phyloP scores from a whole-genome alignment of 352 stramenopile species.

The Globisporangium paddicum region DNA sequence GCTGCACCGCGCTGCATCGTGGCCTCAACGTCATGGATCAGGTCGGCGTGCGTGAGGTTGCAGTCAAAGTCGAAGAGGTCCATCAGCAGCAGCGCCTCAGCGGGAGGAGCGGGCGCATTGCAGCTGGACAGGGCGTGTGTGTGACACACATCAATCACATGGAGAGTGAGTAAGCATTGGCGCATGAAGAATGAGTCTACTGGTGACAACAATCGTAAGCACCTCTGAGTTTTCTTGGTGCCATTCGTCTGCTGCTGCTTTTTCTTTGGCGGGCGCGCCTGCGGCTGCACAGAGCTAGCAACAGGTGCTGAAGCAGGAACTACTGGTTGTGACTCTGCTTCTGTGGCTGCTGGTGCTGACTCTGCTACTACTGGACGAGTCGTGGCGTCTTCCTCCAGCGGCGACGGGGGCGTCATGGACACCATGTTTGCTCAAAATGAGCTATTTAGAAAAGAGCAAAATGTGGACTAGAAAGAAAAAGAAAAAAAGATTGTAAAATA shows the following conservation, averaged over 20 bases:
- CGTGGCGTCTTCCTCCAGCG: not conserved
- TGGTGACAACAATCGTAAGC: not conserved
- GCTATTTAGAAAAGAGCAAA: too few species aligned
- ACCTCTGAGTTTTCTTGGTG: not conserved
- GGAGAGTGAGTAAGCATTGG: not conserved
- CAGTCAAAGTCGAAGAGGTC: constrained; percentile 80
- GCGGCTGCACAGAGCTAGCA: not conserved
- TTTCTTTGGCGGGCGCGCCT: not conserved
- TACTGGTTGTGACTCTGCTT: not conserved
- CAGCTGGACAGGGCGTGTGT: not conserved
- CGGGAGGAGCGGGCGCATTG: not conserved
- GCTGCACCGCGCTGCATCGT: constrained; percentile 33
- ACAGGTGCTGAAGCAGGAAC: not conserved
- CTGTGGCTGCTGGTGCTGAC: not conserved
- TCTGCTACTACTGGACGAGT: not conserved
- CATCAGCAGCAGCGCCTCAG: constrained; percentile 3
- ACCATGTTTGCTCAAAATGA: too few species aligned
- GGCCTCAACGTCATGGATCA: constrained; percentile 28
- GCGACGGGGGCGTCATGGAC: too few species aligned
- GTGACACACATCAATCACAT: not conserved
- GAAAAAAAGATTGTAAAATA: too few species aligned
- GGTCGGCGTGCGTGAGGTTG: constrained; percentile 75
- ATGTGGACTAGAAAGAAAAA: too few species aligned
- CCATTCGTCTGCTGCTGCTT: not conserved
- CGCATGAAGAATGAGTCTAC: too few species aligned